Conservation (phyloP, 1,284 basidiomycete genomes). For the Trametes polyzona region DNA sequence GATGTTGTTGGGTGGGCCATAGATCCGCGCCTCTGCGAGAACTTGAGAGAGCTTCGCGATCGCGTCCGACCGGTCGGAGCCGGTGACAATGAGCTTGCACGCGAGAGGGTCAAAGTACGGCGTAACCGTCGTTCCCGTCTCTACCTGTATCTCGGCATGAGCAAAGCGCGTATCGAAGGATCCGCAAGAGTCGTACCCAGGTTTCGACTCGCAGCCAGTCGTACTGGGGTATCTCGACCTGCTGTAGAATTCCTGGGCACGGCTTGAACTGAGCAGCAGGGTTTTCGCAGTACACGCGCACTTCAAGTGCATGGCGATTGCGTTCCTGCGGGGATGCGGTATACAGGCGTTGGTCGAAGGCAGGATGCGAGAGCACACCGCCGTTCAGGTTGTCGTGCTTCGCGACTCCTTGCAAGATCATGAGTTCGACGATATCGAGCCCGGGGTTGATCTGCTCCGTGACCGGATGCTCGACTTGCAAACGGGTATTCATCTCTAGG, state of each 20-base stretch:
- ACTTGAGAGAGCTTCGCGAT: constrained; percentile 42
- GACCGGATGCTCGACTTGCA: constrained; percentile 76
- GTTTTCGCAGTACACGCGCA: constrained; percentile 70
- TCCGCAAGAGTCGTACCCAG: constrained; percentile 45
- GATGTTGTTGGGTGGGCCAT: constrained; percentile 61
- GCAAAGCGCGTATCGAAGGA: background rate
- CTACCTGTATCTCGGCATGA: constrained; percentile 19
- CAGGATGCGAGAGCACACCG: constrained; percentile 30
- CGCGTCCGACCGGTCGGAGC: constrained; percentile 45
- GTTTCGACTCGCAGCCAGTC: constrained; percentile 58
- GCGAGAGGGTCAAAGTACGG: constrained; percentile 63
- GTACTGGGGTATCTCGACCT: constrained; percentile 47
- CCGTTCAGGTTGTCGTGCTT: constrained; percentile 32
- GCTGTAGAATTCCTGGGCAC: constrained; percentile 64
- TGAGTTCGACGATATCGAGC: constrained; percentile 69
- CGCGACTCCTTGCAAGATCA: constrained; percentile 59
- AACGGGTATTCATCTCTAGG: constrained; percentile 76
- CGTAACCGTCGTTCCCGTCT: constrained; percentile 55
- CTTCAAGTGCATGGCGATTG: constrained; percentile 58
- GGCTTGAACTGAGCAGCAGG: constrained; percentile 62
- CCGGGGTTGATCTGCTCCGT: constrained; percentile 62
- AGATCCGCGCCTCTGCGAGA: constrained; percentile 43
- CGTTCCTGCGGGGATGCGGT: constrained; percentile 28
- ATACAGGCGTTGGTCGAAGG: constrained; percentile 39
- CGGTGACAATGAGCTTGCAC: constrained; percentile 56